Conservation (phyloP, 306 rosid species). For the Castanea crenata region DNA sequence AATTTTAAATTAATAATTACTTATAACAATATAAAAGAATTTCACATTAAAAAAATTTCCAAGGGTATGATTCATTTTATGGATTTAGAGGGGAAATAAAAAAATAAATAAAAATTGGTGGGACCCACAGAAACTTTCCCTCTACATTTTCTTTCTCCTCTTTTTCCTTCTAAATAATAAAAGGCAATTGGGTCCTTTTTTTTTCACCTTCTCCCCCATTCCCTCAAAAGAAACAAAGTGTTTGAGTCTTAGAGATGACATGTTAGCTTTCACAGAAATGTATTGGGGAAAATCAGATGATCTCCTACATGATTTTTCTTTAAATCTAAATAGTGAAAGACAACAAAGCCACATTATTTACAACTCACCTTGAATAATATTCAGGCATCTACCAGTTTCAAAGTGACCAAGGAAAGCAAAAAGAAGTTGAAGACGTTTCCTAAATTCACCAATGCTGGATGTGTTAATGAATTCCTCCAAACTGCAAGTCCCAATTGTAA, state of each 20-base stretch:
- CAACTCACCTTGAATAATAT: conserved; percentile 48
- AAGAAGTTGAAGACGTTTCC: conserved; percentile 85
- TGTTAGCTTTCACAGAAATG: background rate
- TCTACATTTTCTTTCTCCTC: too few relatives aligned
- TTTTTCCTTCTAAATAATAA: too few relatives aligned
- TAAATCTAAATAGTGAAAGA: background rate
- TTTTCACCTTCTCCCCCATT: too few relatives aligned
- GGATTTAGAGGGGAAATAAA: too few relatives aligned
- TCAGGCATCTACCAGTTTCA: conserved; percentile 37
- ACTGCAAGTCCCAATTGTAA: conserved; percentile 43
- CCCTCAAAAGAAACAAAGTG: too few relatives aligned
- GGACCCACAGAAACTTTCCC: too few relatives aligned
- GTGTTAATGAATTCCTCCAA: conserved; percentile 79
- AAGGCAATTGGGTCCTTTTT: too few relatives aligned
- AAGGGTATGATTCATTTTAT: too few relatives aligned
- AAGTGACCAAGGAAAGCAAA: conserved; percentile 88
- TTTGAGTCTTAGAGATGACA: background rate
- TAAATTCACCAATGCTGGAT: conserved; percentile 88
- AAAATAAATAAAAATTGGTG: too few relatives aligned
- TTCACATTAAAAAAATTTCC: too few relatives aligned
- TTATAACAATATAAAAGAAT: too few relatives aligned
- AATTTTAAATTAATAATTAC: too few relatives aligned
- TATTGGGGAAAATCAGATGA: background rate
- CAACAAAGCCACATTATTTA: conserved; percentile 1
- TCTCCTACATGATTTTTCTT: background rate